These are phyloP conservation scores for Linum tenue DNA, from an alignment of 345 rosid genomes.

Conservation along the genomic window DNA sequence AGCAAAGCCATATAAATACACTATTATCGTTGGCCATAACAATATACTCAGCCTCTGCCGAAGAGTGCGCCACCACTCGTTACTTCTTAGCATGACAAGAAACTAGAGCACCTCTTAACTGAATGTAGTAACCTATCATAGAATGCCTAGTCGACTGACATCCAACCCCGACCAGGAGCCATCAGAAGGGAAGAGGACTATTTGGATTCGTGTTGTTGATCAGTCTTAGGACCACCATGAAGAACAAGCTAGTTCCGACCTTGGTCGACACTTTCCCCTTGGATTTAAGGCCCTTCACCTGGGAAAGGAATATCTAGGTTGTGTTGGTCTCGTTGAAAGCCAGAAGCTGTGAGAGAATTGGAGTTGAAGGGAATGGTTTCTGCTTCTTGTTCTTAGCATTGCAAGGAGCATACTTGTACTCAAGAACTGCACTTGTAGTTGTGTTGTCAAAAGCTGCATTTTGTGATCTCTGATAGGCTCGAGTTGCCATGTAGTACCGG, in stretches of 20 bases:
- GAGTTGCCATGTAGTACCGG: constrained; percentile 25
- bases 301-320: neutral
- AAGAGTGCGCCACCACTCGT: no score
- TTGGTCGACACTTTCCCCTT: constrained; percentile 23
- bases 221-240: neutral
- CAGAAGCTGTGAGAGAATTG: neutral
- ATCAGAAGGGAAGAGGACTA: neutral
- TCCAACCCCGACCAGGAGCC: no score
- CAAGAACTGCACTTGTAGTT: constrained; percentile 34
- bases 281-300: constrained; percentile 18
- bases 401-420: constrained; percentile 13
- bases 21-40: no score
- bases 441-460: constrained; percentile 23
- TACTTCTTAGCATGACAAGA: no score
- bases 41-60: no score
- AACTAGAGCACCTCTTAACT: no score
- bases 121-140: no score
- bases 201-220: neutral
- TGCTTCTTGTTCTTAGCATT: neutral
- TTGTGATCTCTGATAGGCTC: constrained; percentile 16
- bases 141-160: no score
- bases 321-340: neutral
- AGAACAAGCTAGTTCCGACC: constrained; percentile 14
- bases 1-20: no score
- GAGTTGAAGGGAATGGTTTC: neutral